Percentiles rank a stretch among this genome's conserved stretches.
Conservation (phyloP, 2,329 filamentous ascomycete genomes). For the Talaromyces sp. region DNA sequence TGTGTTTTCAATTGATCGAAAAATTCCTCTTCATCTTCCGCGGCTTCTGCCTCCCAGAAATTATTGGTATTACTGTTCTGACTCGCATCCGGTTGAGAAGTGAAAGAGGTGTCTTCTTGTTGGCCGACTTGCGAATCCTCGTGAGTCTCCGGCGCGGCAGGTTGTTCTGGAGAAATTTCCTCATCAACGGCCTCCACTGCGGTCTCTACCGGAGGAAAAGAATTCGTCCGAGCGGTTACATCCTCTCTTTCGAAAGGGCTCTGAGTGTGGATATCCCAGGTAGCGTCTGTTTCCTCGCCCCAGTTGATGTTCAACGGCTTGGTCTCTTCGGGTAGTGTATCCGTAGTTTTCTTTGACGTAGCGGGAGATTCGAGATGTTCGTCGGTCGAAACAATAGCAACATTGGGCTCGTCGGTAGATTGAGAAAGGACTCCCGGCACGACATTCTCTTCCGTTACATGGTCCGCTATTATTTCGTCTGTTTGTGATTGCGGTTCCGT, state of each 20-base stretch:
- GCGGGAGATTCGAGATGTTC: not conserved
- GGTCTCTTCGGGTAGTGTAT: not conserved
- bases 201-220: conserved; percentile 21
- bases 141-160: not conserved
- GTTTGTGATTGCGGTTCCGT: conserved; percentile 20
- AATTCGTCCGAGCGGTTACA: conserved; percentile 22
- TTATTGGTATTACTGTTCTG: conserved; percentile 24
- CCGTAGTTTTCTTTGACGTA: not conserved
- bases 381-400: not conserved
- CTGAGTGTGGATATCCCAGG: conserved; percentile 8
- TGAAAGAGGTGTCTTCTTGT: not conserved
- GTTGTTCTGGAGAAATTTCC: not conserved
- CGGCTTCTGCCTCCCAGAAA: conserved; percentile 51
- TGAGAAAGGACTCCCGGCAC: not conserved
- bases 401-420: not conserved
- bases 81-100: conserved; percentile 20
- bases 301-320: conserved; percentile 14
- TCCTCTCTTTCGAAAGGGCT: conserved; percentile 21
- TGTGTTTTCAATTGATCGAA: conserved; percentile 54
- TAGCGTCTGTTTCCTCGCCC: conserved; percentile 12
- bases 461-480: not conserved
- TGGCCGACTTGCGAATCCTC: not conserved
- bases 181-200: not conserved
- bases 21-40: conserved; percentile 58
- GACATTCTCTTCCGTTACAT: not conserved